phyloP scores from a whole-genome alignment of 129 eudicot species.

The Gnaphalium uliginosum region DNA sequence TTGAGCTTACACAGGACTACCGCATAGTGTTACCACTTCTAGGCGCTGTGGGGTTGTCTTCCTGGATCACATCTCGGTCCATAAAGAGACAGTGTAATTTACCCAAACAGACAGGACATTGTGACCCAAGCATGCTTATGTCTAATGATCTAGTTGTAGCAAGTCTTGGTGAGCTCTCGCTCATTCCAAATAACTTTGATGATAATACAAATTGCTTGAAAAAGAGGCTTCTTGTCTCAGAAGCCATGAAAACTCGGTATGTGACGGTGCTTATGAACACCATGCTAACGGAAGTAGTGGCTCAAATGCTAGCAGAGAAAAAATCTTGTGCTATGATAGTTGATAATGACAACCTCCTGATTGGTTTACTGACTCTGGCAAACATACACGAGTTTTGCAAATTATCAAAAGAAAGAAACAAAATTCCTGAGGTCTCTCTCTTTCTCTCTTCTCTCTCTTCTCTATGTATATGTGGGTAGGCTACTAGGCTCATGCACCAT shows the following conservation, averaged over 20 bases:
- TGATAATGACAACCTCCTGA: slow-evolving; percentile 48
- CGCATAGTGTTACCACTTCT: slow-evolving; percentile 90
- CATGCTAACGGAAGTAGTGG: slow-evolving; percentile 55
- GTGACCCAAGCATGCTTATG: slow-evolving; percentile 15
- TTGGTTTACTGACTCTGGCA: slow-evolving; percentile 68
- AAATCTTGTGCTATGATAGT: slow-evolving; percentile 76
- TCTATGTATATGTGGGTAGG: neutral
- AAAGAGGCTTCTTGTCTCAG: slow-evolving; percentile 58
- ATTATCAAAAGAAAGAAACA: slow-evolving; percentile 41
- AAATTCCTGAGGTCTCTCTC: slow-evolving; percentile 49
- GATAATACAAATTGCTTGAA: slow-evolving; percentile 35
- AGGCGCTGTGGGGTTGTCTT: slow-evolving; percentile 87
- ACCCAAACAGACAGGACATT: slow-evolving; percentile 29
- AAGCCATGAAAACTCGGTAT: slow-evolving; percentile 80
- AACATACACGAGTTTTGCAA: slow-evolving; percentile 70
- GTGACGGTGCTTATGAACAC: slow-evolving; percentile 64
- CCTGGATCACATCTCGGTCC: slow-evolving; percentile 82
- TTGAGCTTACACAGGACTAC: slow-evolving; percentile 92
- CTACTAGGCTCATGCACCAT: no score
- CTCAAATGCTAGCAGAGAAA: slow-evolving; percentile 71
- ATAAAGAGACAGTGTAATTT: slow-evolving; percentile 36
- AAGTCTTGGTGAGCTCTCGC: slow-evolving; percentile 37
- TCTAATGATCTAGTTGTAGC: slow-evolving; percentile 11
- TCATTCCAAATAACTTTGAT: slow-evolving; percentile 41
- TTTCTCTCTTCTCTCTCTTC: neutral